phyloP scores from a whole-genome alignment of 257 asterid species.

The Lantana camara region DNA sequence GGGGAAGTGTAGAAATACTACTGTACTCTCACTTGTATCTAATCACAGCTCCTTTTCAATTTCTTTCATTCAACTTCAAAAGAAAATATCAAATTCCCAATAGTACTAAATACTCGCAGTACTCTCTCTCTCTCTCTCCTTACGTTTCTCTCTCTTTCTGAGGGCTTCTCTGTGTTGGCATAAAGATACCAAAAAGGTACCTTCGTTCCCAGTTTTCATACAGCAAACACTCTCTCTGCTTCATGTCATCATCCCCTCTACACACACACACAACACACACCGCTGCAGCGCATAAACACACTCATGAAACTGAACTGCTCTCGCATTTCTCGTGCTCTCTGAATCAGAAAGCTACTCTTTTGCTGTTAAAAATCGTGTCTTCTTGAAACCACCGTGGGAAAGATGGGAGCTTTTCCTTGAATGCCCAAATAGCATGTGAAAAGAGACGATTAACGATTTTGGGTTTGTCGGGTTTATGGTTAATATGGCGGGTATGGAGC shows the following conservation, averaged over 20 bases:
- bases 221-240: constrained; percentile 28
- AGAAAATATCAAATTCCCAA: no score
- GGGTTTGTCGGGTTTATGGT: no score
- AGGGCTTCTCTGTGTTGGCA: constrained; percentile 35
- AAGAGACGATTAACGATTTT: no score
- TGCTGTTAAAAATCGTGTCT: constrained; percentile 18
- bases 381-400: constrained; percentile 3
- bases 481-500: no score
- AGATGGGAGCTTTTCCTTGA: constrained; percentile 8
- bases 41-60: constrained; percentile 13
- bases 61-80: constrained; percentile 21
- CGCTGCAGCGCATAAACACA: background rate
- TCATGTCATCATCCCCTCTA: constrained; percentile 34
- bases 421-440: no score
- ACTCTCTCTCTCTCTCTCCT: constrained; percentile 17
- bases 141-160: constrained; percentile 4
- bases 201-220: constrained; percentile 39
- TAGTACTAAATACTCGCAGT: no score
- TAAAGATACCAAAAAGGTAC: constrained; percentile 54
- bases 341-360: constrained; percentile 21
- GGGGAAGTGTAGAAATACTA: constrained; percentile 31
- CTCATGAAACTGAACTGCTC: constrained; percentile 15
- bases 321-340: constrained; percentile 27
- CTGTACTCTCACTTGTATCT: constrained; percentile 24
- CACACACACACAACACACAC: constrained; percentile 16